phyloP scores from a whole-genome alignment of 345 rosid genomes.

The Gossypium herbaceum region DNA sequence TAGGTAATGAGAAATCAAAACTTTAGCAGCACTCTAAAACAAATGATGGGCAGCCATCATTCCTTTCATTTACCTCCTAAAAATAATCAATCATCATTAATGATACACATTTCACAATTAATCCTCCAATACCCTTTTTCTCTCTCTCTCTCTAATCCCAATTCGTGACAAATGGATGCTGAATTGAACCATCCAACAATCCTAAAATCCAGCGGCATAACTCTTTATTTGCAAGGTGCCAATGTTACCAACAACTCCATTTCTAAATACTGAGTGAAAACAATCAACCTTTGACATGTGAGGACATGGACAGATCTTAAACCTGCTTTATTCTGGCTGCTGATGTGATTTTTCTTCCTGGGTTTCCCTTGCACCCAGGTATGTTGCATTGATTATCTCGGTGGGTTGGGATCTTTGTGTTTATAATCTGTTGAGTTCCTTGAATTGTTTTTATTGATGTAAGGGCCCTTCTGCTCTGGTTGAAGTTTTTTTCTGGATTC shows the following conservation, averaged over 20 bases:
- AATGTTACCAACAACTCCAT: not conserved
- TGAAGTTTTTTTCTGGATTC: not conserved
- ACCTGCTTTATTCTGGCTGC: not conserved
- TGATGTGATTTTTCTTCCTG: not conserved
- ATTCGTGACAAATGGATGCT: not conserved
- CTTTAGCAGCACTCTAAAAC: not conserved
- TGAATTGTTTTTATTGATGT: conserved; percentile 6
- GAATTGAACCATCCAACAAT: conserved; percentile 4
- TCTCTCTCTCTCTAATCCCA: not conserved
- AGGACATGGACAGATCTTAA: conserved; percentile 5
- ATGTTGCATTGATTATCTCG: not conserved
- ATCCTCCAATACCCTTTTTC: not conserved
- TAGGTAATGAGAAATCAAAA: not conserved
- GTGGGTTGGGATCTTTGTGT: conserved; percentile 8
- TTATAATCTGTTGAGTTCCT: not conserved
- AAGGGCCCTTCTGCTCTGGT: too few relatives aligned
- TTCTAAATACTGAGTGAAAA: not conserved
- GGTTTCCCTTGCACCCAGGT: conserved; percentile 3
- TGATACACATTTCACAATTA: not conserved
- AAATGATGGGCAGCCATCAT: too few relatives aligned
- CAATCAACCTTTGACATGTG: not conserved
- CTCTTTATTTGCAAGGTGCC: not conserved
- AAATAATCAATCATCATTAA: not conserved
- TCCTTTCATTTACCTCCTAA: not conserved
- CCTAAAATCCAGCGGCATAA: not conserved